Evolutionary conservation across 306 rosid species (phyloP).

Genomic region (Corylus americana): DNA sequence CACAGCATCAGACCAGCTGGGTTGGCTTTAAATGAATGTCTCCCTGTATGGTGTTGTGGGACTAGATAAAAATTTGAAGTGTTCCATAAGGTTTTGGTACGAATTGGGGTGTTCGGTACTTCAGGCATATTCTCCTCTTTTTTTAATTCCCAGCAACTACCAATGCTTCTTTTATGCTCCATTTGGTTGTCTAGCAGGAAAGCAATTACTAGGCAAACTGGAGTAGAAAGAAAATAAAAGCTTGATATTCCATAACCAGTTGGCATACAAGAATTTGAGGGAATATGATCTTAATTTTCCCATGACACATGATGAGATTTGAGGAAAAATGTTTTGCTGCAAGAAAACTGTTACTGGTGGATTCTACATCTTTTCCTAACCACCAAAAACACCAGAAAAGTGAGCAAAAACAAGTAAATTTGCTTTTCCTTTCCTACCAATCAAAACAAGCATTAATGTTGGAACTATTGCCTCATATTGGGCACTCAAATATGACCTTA

Average conservation of each 20-base stretch:
- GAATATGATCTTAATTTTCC: not conserved
- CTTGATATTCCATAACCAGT: not conserved
- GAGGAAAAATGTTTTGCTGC: not conserved
- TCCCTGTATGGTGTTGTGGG: not conserved
- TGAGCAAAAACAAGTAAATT: not conserved
- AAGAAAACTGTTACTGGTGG: constrained; percentile 6
- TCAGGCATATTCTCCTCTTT: not conserved
- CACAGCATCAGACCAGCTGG: not conserved
- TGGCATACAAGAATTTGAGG: not conserved
- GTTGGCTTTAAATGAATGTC: not conserved
- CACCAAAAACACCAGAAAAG: not conserved
- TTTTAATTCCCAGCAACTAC: not conserved
- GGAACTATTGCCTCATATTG: constrained; percentile 3
- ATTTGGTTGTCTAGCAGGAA: not conserved
- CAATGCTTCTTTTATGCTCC: not conserved
- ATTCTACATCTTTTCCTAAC: constrained; percentile 4
- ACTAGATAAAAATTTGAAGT: not conserved
- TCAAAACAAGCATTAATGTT: not conserved
- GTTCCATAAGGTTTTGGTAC: not conserved
- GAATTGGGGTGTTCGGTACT: not conserved
- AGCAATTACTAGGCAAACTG: not conserved
- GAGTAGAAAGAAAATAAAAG: not conserved
- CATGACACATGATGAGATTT: not conserved
- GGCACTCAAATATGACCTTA: constrained; percentile 56
- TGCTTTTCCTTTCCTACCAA: not conserved